Evolutionary conservation across 2,329 filamentous ascomycete genomes (phyloP).

Genomic region (Berkeleyomyces rouxiae): DNA sequence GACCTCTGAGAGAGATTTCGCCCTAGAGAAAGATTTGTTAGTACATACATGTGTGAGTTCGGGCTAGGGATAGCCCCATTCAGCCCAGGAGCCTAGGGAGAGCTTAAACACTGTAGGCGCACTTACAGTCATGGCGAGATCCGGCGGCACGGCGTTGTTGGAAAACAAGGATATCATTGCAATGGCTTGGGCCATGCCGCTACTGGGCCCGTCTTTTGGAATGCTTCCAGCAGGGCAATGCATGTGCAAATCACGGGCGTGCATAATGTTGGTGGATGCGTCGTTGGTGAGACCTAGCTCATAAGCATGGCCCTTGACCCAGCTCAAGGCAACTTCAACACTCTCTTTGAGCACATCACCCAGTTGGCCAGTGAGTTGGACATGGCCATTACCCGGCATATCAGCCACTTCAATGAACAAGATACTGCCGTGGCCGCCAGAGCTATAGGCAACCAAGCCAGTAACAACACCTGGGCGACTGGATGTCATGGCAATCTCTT

Average conservation of each 20-base stretch:
- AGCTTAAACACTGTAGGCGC: slow-evolving; percentile 10
- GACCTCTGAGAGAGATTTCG: slow-evolving; percentile 64
- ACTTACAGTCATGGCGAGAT: slow-evolving; percentile 82
- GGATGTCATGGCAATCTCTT: slow-evolving; percentile 74
- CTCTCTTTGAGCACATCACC: slow-evolving; percentile 95
- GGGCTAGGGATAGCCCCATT: not conserved
- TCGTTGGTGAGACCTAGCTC: slow-evolving; percentile 71
- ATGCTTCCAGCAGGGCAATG: slow-evolving; percentile 92
- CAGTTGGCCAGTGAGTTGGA: slow-evolving; percentile 90
- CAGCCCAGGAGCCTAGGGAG: not conserved
- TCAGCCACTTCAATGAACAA: slow-evolving; percentile 96
- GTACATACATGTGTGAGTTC: not conserved
- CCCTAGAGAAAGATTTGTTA: slow-evolving; percentile 26
- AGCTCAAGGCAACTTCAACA: slow-evolving; percentile 87
- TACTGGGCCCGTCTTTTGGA: slow-evolving; percentile 78
- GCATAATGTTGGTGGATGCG: slow-evolving; percentile 84
- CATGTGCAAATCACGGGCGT: slow-evolving; percentile 81
- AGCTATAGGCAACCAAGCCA: slow-evolving; percentile 85
- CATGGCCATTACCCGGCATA: slow-evolving; percentile 82
- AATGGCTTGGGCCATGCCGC: slow-evolving; percentile 85
- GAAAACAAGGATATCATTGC: slow-evolving; percentile 83
- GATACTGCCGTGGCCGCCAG: slow-evolving; percentile 85
- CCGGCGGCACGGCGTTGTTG: slow-evolving; percentile 70
- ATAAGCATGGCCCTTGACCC: slow-evolving; percentile 93
- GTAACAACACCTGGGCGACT: slow-evolving; percentile 83